Evolutionary conservation across 352 stramenopile genomes (phyloP), one percentile per base, ranked within the genome.

Genomic region (Saprolegnia diclina): DNA sequence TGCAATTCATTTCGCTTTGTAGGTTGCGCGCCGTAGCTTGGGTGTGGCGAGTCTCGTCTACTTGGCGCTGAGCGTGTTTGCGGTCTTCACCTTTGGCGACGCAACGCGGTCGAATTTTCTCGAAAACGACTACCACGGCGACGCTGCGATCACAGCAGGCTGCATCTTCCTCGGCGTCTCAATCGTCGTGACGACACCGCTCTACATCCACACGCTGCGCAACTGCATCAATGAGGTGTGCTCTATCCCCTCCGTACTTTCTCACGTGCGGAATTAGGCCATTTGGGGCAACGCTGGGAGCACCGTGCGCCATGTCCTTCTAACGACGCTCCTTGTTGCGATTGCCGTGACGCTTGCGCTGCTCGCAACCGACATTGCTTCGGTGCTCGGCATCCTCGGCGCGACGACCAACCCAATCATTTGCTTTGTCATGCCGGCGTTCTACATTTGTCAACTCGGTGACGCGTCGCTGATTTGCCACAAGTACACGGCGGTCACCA

Each of bases 331-430:
- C 45, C 76, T 94, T 1, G 82, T 94, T 5, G 26, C 77, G 16
- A 65, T 72, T 0, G 76, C 80, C 45, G 74, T 91, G 48, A 26
- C 80, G 0, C 82, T 92, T 0, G 82, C 88, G n/a, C 74, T 93
- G n/a, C 74, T 78, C 0, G 82, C 87, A 4, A 81, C 76, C 7
- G 85, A 94, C 64, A 94, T 96, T 61, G 82, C 86, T 16, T 91
- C 83, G 6, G 86, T 96, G 54, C 81, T 96, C n/a, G 78, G 77
- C 5, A 73, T 96, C 19, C 77, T 96, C 14, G 88, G 88, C 44
- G 80, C 86, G 32, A 96, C 86, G 24, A 92, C 86, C 2, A 96
- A 96, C 76, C 88, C 88, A 3, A 73, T 87, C 63, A 94, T 96
- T 71, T 94, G 88, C 74, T 96, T 93, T 71, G 71, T 94, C 55